These are phyloP conservation scores for Linnemannia hyalina DNA, from an alignment of 192 early-diverging fungal genomes.

Conservation along the genomic window DNA sequence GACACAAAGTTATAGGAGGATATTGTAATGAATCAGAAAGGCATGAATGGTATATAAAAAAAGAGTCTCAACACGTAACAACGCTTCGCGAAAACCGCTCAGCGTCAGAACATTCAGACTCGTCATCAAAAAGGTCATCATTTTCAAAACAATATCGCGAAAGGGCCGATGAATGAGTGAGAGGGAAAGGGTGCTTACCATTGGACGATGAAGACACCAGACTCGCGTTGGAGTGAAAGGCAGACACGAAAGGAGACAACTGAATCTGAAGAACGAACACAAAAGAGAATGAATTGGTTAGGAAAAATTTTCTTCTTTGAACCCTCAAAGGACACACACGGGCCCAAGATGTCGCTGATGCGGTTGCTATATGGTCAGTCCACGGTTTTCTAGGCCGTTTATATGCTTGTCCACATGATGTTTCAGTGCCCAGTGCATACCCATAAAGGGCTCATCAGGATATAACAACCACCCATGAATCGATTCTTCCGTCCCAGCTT, in stretches of 20 bases:
- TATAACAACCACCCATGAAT: background rate
- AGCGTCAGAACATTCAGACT: constrained; percentile 71
- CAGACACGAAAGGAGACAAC: background rate
- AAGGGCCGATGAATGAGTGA: background rate
- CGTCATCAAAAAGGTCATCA: constrained; percentile 85
- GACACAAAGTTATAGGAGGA: background rate
- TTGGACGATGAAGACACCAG: background rate
- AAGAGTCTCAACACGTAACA: constrained; percentile 78
- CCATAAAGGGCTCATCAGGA: constrained; percentile 45
- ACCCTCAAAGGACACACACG: background rate
- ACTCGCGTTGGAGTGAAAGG: background rate
- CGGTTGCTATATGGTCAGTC: constrained; percentile 51
- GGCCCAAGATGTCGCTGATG: background rate
- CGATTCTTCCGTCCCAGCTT: background rate
- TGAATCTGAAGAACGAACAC: background rate
- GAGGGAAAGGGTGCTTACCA: constrained; percentile 13
- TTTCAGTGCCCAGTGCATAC: constrained; percentile 80
- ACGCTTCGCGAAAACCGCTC: constrained; percentile 62
- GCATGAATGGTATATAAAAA: constrained; percentile 84
- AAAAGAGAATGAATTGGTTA: background rate
- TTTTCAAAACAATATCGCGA: constrained; percentile 36
- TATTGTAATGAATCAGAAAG: constrained; percentile 62
- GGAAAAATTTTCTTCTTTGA: background rate
- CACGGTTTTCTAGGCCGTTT: constrained; percentile 66
- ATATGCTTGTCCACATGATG: constrained; percentile 59